Evolutionary conservation across 306 rosid genomes (phyloP), one percentile per base, ranked within the genome.

Genomic region (Cotoneaster glaucophyllus): DNA sequence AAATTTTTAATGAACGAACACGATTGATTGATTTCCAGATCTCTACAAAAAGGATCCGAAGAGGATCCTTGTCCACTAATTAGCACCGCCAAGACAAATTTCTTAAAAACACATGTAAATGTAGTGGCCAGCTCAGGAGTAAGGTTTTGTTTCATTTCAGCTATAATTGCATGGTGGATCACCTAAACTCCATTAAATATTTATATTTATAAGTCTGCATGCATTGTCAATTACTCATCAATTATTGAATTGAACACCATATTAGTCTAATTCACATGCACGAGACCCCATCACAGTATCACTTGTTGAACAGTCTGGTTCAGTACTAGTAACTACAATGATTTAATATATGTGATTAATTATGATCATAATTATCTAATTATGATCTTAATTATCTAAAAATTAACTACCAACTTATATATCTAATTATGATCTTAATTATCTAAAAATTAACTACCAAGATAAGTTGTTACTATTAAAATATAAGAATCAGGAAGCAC

Each of bases 311-410:
- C 11, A 53, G 24, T 41, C 22, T 10, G 56, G 17, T 57, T 57
- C 26, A 22, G 6, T 57, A 57, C 11, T 0, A 53, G 22, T 0
- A 0, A 2, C 1, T 19, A 3, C n/a, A 1, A 6, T 3, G 3
- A 53, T 17, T 53, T 53, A 17, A 53, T 53, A 45, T 45, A 45
- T 45, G 11, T 19, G 44, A 39, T 39, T 39, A 39, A 39, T 39
- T 39, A 39, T 39, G 44, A 34, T 34, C 9, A 6, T 6, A 34
- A 34, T 34, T 6, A 34, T 34, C 39, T 6, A 34, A 32, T 4
- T 31, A 31, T 31, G 34, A 32, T 32, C 34, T 2, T 28, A 28
- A 28, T 28, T 2, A 28, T 28, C n/a, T n/a, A n/a, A n/a, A n/a
- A n/a, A n/a, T n/a, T n/a, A n/a, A n/a, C n/a, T n/a, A n/a, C n/a